Evolutionary conservation across 2,329 filamentous ascomycete species (phyloP).

Genomic region (Knufia fluminis): DNA sequence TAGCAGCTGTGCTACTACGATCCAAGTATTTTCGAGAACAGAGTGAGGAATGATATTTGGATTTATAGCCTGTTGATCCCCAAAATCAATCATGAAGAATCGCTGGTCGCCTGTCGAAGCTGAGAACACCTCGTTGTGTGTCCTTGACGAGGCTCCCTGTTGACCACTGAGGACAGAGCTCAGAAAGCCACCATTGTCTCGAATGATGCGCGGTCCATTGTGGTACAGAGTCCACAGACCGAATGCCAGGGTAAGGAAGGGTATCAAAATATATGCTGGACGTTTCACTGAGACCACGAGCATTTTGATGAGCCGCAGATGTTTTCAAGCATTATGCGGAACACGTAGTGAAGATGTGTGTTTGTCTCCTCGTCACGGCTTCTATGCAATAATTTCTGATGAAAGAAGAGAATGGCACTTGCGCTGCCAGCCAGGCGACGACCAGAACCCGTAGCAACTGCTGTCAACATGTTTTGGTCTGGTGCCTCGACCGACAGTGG

Average conservation of each 20-base stretch:
- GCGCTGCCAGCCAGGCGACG: not conserved
- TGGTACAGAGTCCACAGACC: not conserved
- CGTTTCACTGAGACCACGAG: not conserved
- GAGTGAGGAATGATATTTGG: constrained; percentile 53
- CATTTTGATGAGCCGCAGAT: not conserved
- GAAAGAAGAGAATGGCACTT: too few species aligned
- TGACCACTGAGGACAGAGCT: not conserved
- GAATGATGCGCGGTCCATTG: not conserved
- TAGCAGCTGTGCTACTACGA: constrained; percentile 43
- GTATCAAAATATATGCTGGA: not conserved
- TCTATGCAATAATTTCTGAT: too few species aligned
- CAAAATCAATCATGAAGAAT: constrained; percentile 45
- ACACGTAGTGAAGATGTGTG: not conserved
- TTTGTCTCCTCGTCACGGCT: too few species aligned
- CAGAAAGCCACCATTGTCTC: not conserved
- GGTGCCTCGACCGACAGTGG: too few species aligned
- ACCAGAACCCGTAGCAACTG: too few species aligned
- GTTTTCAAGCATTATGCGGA: not conserved
- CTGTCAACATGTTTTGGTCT: too few species aligned
- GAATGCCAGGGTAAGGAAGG: not conserved
- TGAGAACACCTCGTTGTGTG: constrained; percentile 36
- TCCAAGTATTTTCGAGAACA: constrained; percentile 37
- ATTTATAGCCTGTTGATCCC: constrained; percentile 37
- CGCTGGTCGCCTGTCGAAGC: constrained; percentile 36
- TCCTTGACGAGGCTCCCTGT: constrained; percentile 5